phyloP scores from a whole-genome alignment of 1,284 basidiomycete species.

The Mycena citricolor region DNA sequence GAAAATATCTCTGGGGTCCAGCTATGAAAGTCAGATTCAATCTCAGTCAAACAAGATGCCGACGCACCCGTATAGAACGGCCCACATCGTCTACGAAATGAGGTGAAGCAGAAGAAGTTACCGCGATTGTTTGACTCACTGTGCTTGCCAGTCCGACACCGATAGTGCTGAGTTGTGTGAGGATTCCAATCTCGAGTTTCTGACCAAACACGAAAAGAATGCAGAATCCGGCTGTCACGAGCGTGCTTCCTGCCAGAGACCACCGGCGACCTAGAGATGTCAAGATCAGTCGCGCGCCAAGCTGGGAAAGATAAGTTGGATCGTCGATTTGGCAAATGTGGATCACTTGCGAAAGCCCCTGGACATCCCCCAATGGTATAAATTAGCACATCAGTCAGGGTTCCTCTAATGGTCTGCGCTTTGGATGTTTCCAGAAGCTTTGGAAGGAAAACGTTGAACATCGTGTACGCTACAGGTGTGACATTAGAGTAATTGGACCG shows the following conservation, averaged over 20 bases:
- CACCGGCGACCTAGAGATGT: slow-evolving; percentile 68
- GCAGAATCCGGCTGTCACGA: slow-evolving; percentile 81
- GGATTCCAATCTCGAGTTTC: slow-evolving; percentile 58
- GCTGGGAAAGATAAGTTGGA: slow-evolving; percentile 39
- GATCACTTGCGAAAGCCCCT: slow-evolving; percentile 73
- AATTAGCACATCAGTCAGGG: slow-evolving; percentile 80
- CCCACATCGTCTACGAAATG: slow-evolving; percentile 76
- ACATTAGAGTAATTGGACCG: too few species aligned
- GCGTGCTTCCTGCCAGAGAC: slow-evolving; percentile 80
- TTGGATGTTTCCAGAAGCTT: slow-evolving; percentile 75
- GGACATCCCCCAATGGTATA: slow-evolving; percentile 86
- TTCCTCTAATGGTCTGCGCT: slow-evolving; percentile 53
- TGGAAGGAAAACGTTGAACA: slow-evolving; percentile 97
- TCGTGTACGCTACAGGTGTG: slow-evolving; percentile 70
- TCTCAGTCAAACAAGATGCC: neutral
- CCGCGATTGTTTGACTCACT: too few species aligned
- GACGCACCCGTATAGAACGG: slow-evolving; percentile 76
- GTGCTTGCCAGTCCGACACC: slow-evolving; percentile 83
- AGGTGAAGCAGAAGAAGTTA: neutral
- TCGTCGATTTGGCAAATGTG: slow-evolving; percentile 1
- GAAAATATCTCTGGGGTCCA: slow-evolving; percentile 93
- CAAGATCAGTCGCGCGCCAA: slow-evolving; percentile 89
- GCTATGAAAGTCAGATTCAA: slow-evolving; percentile 34
- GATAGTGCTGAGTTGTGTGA: slow-evolving; percentile 76
- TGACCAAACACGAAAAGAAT: slow-evolving; percentile 69